phyloP scores from a whole-genome alignment of 768 basidiomycete species.

The Tubosaeta sp. region DNA sequence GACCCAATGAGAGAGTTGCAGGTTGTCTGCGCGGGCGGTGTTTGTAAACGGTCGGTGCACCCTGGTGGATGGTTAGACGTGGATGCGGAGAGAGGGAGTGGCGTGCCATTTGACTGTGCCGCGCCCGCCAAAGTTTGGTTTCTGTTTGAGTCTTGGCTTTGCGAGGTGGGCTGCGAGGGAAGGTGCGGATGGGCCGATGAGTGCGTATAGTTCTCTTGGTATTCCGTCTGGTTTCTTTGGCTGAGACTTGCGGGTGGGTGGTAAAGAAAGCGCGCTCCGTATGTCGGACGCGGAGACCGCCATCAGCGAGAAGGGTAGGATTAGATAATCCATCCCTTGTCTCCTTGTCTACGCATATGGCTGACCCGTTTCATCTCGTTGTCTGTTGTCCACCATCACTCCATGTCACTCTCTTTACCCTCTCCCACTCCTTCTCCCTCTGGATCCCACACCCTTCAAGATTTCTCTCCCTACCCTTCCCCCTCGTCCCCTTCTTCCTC shows the following conservation, averaged over 20 bases:
- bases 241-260: conserved; percentile 39
- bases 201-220: conserved; percentile 85
- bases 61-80: conserved; percentile 41
- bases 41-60: conserved; percentile 74
- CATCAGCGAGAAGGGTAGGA: conserved; percentile 34
- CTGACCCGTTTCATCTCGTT: background rate
- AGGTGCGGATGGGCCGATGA: conserved; percentile 93
- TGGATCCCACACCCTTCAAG: too few species aligned
- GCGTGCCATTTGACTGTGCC: conserved; percentile 69
- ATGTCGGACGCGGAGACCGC: conserved; percentile 75
- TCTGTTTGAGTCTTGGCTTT: conserved; percentile 83
- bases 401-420: background rate
- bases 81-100: background rate
- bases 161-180: conserved; percentile 74
- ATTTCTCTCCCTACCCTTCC: background rate
- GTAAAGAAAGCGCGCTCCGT: conserved; percentile 74
- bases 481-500: background rate
- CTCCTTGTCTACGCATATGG: background rate
- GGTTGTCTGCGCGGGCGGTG: conserved; percentile 56
- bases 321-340: background rate
- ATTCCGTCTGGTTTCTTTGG: conserved; percentile 83
- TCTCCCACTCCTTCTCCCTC: background rate
- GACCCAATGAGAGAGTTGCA: conserved; percentile 82
- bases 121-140: conserved; percentile 66
- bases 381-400: background rate